Evolutionary conservation across 495 filamentous ascomycete species (phyloP), one percentile per base, ranked within the genome.

Genomic region (Aspergillus baeticus): DNA sequence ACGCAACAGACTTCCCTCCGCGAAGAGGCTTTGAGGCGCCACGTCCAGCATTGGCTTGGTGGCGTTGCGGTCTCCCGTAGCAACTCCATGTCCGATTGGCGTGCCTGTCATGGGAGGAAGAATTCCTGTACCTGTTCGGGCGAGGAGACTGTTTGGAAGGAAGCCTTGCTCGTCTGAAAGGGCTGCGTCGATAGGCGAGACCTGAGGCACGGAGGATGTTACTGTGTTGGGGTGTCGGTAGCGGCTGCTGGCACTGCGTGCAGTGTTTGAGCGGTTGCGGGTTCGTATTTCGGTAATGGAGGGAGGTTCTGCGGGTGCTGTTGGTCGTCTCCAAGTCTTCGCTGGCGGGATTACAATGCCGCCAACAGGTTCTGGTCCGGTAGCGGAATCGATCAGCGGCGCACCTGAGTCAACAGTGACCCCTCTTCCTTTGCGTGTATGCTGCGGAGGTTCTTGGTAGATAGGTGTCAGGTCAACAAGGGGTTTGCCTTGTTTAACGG

Each of bases 371-470:
- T 86, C 83, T 0, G 74, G 76, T 1, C 75, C 78, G 0, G 84
- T 88, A 6, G 87, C 87, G 10, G 73, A 75, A 29, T 92, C 88
- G 29, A 95, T 78, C 0, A 95, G 76, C 14, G 76, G 69, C 61
- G 75, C 64, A 33, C 88, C 81, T 1, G 80, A 72, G 1, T 87
- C 82, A 1, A 87, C 81, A 6, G 73, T 73, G 37, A 90, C 81
- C 8, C 86, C 89, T 57, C 81, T 84, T 11, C 91, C 91, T 48
- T 84, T 85, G 33, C 81, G 77, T 0, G 74, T 62, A 63, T 86
- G 83, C 61, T 95, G 91, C 5, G 87, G 89, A 17, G 89, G 78
- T 55, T 91, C 89, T 41, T 80, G 77, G 64, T 88, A 90, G n/a
- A 78, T 73, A 0, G 90, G 87, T 0, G 84, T 89, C 17, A 94